Conservation (phyloP, 768 basidiomycete genomes). For the Russula compacta region DNA sequence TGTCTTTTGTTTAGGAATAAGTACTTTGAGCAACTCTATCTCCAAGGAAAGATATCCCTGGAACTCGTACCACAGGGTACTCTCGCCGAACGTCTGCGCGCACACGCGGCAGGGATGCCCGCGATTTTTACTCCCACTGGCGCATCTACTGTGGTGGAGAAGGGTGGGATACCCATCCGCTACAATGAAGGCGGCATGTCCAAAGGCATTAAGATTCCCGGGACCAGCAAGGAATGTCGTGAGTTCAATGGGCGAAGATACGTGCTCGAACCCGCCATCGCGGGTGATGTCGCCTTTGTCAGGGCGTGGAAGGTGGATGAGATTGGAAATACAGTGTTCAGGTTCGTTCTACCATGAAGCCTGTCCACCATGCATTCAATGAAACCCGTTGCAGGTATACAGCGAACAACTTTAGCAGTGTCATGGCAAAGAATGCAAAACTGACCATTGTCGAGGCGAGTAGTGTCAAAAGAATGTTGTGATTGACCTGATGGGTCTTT, state of each 20-base stretch:
- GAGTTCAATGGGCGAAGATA: constrained; percentile 75
- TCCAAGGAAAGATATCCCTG: constrained; percentile 70
- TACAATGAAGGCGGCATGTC: constrained; percentile 70
- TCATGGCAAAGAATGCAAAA: constrained; percentile 85
- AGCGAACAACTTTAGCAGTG: constrained; percentile 78
- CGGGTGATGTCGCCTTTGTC: constrained; percentile 78
- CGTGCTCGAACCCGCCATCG: constrained; percentile 71
- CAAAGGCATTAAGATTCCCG: constrained; percentile 60
- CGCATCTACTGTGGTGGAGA: constrained; percentile 73
- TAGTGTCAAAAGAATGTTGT: background rate
- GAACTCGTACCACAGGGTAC: constrained; percentile 92
- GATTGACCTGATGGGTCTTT: background rate
- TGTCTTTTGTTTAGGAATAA: constrained; percentile 53
- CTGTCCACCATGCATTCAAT: background rate
- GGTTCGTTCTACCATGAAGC: constrained; percentile 34
- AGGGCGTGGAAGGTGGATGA: constrained; percentile 91
- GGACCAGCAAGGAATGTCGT: constrained; percentile 66
- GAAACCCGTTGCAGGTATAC: constrained; percentile 46
- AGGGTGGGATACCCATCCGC: constrained; percentile 67
- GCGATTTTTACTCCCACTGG: constrained; percentile 94
- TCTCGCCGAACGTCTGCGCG: constrained; percentile 77
- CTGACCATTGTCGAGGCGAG: constrained; percentile 80
- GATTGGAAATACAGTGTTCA: constrained; percentile 83
- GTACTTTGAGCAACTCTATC: constrained; percentile 72
- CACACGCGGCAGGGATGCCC: constrained; percentile 85